These are phyloP conservation scores for Gentiana straminea DNA, from an alignment of 257 asterid genomes.

Conservation along the genomic window DNA sequence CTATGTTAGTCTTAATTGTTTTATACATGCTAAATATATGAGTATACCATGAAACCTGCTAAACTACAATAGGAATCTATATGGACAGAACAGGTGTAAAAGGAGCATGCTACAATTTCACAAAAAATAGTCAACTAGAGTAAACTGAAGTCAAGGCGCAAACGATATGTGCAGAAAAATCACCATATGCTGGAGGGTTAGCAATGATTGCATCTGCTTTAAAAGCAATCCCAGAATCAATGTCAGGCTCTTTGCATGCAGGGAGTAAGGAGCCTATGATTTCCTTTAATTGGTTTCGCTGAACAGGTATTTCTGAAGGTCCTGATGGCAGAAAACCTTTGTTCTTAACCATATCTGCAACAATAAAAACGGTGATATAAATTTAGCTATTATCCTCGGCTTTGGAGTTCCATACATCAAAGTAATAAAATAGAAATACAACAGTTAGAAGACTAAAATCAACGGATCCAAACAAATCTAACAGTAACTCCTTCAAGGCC, in stretches of 20 bases:
- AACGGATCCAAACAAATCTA: background rate
- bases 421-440: background rate
- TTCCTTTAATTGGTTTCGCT: slow-evolving; percentile 79
- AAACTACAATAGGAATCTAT: background rate
- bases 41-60: background rate
- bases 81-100: too few species aligned
- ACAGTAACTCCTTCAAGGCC: background rate
- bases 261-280: slow-evolving; percentile 73
- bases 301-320: slow-evolving; percentile 88
- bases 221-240: slow-evolving; percentile 73
- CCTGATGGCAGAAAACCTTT: slow-evolving; percentile 98
- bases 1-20: slow-evolving; percentile 12
- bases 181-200: slow-evolving; percentile 85
- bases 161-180: slow-evolving; percentile 8
- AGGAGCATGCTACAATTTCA: too few species aligned
- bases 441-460: background rate
- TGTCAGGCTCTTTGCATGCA: slow-evolving; percentile 85
- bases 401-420: too few species aligned
- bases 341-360: slow-evolving; percentile 91
- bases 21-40: background rate
- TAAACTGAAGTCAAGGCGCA: background rate
- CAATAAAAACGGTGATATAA: slow-evolving; percentile 5
- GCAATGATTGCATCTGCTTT: slow-evolving; percentile 94
- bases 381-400: background rate
- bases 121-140: background rate